Evolutionary conservation across 2,329 filamentous ascomycete species (phyloP).

Genomic region (Alternaria consortialis): DNA sequence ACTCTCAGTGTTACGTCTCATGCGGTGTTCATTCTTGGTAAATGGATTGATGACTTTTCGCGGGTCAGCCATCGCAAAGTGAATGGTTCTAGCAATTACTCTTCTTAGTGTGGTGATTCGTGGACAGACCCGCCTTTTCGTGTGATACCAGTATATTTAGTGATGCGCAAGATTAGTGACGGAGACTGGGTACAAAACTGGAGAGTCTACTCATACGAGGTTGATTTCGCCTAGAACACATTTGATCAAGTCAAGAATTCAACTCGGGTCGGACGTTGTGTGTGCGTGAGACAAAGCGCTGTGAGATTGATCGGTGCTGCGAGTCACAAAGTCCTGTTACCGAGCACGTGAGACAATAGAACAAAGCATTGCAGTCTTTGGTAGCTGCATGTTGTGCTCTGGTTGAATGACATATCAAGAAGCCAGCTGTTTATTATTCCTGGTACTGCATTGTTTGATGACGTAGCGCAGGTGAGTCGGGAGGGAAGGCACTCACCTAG

Average conservation of each 20-base stretch:
- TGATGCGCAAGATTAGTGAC: not conserved
- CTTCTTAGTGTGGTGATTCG: not conserved
- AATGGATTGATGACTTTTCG: slow-evolving; percentile 14
- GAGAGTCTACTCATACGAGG: not conserved
- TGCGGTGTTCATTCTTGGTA: slow-evolving; percentile 8
- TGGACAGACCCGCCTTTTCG: not conserved
- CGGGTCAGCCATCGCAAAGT: slow-evolving; percentile 3
- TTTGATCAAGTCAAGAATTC: not conserved
- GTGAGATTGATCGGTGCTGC: not conserved
- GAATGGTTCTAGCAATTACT: not conserved
- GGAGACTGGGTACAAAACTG: not conserved
- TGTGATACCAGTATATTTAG: not conserved
- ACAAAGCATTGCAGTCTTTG: not conserved
- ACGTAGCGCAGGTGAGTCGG: not conserved
- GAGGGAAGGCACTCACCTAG: not conserved
- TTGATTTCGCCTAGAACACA: not conserved
- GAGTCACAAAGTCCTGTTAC: not conserved
- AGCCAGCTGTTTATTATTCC: not conserved
- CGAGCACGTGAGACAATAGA: not conserved
- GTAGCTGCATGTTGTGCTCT: not conserved
- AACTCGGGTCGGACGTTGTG: not conserved
- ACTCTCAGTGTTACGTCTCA: slow-evolving; percentile 12
- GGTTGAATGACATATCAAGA: not conserved
- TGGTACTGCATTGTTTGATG: not conserved
- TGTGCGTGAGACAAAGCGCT: slow-evolving; percentile 9